A percentile compares a stretch with the other conserved stretches of the same genome.
phyloP scores from a whole-genome alignment of 1,284 basidiomycete genomes.

The Ganoderma resinaceum region DNA sequence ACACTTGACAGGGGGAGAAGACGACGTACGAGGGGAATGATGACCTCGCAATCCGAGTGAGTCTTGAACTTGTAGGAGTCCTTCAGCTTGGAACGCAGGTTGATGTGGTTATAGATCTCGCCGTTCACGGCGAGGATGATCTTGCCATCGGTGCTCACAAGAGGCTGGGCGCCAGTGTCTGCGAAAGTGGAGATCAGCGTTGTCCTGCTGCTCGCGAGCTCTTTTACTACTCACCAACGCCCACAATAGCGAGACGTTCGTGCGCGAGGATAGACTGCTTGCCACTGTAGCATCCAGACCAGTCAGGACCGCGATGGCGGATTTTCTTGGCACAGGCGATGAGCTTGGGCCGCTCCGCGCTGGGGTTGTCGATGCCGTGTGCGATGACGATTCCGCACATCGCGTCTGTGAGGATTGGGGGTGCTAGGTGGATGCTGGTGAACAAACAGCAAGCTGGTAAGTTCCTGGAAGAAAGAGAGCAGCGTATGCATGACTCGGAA shows the following conservation, averaged over 20 bases:
- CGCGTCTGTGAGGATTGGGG: slow-evolving; percentile 17
- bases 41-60: slow-evolving; percentile 98
- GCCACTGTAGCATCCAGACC: slow-evolving; percentile 93
- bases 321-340: slow-evolving; percentile 90
- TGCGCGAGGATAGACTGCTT: slow-evolving; percentile 85
- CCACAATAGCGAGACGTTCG: slow-evolving; percentile 96
- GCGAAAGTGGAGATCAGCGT: slow-evolving; percentile 10
- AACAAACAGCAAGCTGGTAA: slow-evolving; percentile 1
- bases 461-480: background rate
- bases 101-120: slow-evolving; percentile 98
- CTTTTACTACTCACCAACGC: slow-evolving; percentile 79
- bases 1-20: background rate
- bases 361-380: slow-evolving; percentile 79
- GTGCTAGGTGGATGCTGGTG: slow-evolving; percentile 1
- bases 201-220: background rate
- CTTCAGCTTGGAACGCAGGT: slow-evolving; percentile 76
- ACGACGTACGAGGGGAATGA: slow-evolving; percentile 83
- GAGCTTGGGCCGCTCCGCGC: slow-evolving; percentile 72
- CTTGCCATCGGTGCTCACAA: slow-evolving; percentile 88
- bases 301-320: slow-evolving; percentile 94
- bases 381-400: slow-evolving; percentile 95
- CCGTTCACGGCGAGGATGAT: slow-evolving; percentile 95
- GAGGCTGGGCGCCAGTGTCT: slow-evolving; percentile 98
- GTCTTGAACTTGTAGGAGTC: slow-evolving; percentile 89
- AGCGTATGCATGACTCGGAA: slow-evolving; percentile 30